A percentile compares a stretch with the other conserved stretches of the same genome.
phyloP scores from a whole-genome alignment of 208 protist species.

The Herpetomonas samuelpessoai region DNA sequence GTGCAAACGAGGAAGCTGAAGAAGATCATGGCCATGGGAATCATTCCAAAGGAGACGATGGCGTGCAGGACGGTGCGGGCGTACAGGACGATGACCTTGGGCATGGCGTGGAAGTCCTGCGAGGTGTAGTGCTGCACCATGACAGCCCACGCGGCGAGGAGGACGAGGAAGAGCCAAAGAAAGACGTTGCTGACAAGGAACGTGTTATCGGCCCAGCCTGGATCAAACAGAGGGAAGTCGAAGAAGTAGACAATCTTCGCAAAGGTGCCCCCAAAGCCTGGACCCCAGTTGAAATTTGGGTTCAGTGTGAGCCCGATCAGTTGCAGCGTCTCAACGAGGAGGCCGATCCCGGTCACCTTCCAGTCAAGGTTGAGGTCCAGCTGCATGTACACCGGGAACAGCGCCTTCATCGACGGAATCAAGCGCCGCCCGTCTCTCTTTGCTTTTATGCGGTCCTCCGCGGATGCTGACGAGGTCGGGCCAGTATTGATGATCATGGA shows the following conservation, averaged over 20 bases:
- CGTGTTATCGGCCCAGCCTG: background rate
- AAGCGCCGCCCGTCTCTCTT: background rate
- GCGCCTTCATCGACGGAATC: background rate
- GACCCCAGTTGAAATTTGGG: constrained; percentile 14
- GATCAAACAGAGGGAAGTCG: constrained; percentile 16
- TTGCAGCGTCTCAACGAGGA: constrained; percentile 16
- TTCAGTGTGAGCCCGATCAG: constrained; percentile 13
- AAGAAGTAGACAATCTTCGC: constrained; percentile 19
- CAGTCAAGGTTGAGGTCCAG: constrained; percentile 14
- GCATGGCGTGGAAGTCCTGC: constrained; percentile 6
- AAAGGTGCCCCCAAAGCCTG: background rate
- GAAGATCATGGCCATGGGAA: constrained; percentile 8
- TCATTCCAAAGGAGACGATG: constrained; percentile 1
- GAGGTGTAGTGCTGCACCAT: background rate
- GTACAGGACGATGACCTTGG: background rate
- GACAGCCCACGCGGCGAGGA: background rate
- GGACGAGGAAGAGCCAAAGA: constrained; percentile 7
- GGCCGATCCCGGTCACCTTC: constrained; percentile 15
- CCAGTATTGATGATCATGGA: no score
- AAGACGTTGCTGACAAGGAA: constrained; percentile 2
- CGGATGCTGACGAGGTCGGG: no score
- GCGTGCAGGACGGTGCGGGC: constrained; percentile 1
- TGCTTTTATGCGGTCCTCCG: background rate
- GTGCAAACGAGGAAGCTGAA: constrained; percentile 6
- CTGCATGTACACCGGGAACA: constrained; percentile 10